Evolutionary conservation across 1,139 yeast genomes (phyloP), one percentile per base, ranked within the genome.

Genomic region (Geotrichum armillariae): DNA sequence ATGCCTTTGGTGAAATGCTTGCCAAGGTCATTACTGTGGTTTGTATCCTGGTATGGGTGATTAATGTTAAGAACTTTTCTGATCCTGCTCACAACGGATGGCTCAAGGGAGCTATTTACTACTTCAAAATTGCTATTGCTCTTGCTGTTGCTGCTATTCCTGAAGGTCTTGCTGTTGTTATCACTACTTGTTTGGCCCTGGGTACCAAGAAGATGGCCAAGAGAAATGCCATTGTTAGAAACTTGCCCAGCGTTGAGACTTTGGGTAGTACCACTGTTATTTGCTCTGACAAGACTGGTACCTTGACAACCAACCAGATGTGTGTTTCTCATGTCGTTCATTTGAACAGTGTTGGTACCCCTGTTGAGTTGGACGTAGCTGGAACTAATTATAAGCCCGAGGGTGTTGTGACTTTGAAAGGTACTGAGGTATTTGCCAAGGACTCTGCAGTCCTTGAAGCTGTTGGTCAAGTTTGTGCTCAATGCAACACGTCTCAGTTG

Each of bases 251-350:
- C 41, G 70, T 66, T 16, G 70, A 66, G 51, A 66, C 70, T 1
- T 56, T 66, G 21, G 70, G 70, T 7, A 56, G 64, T 44, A 66
- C 70, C 5, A 75, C 76, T 50, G 76, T 80, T 37, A 78, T 83
- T 14, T 83, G 89, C 59, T 83, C 84, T 59, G 90, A 83, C 64
- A 83, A 83, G 59, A 83, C 90, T 0, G 90, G 90, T 1, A 83
- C 90, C 0, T 69, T 84, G 51, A 83, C 90, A 1, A 69, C 71
- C 50, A 68, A 68, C 49, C 65, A 66, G 16, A 68, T 68, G 72
- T 60, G 58, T 56, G 59, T 69, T 51, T 59, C 58, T 60, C 50
- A 65, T 57, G 56, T 56, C 55, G 72, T 72, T 64, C 65, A 76
- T 41, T 61, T 73, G 44, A 71, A 69, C 49, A 58, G 65, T 38